Conservation (phyloP, 1,284 basidiomycete species). For the Puccinia brachypodii region DNA sequence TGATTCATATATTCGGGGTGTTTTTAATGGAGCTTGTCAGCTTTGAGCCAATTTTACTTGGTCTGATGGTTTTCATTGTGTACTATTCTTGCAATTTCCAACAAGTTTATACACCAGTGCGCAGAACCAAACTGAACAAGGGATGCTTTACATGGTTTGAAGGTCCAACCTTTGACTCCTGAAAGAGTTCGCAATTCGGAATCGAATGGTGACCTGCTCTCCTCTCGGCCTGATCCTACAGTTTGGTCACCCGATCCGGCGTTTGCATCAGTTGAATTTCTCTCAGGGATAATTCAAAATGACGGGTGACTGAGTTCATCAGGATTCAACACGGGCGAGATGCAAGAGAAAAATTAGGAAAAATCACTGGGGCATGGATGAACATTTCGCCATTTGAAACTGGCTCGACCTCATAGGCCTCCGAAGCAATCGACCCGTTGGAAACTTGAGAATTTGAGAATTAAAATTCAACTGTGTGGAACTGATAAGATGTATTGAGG, state of each 20-base stretch:
- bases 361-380: too few species aligned
- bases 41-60: not conserved
- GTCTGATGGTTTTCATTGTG: not conserved
- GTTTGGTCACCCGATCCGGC: not conserved
- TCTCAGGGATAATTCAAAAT: not conserved
- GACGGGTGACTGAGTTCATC: not conserved
- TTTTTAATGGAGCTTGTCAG: too few species aligned
- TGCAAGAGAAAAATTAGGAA: not conserved
- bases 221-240: not conserved
- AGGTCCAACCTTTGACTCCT: not conserved
- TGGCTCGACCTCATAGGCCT: not conserved
- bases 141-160: not conserved
- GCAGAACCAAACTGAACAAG: not conserved
- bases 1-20: too few species aligned
- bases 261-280: not conserved
- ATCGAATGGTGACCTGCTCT: not conserved
- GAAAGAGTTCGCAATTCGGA: not conserved
- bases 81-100: not conserved
- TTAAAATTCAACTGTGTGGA: not conserved
- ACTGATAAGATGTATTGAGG: not conserved
- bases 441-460: not conserved
- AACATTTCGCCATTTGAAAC: not conserved
- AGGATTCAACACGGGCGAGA: constrained; percentile 1
- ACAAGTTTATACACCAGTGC: not conserved
- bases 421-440: not conserved